Conservation (phyloP, 2,329 filamentous ascomycete species). For the Colletotrichum tamarilloi region DNA sequence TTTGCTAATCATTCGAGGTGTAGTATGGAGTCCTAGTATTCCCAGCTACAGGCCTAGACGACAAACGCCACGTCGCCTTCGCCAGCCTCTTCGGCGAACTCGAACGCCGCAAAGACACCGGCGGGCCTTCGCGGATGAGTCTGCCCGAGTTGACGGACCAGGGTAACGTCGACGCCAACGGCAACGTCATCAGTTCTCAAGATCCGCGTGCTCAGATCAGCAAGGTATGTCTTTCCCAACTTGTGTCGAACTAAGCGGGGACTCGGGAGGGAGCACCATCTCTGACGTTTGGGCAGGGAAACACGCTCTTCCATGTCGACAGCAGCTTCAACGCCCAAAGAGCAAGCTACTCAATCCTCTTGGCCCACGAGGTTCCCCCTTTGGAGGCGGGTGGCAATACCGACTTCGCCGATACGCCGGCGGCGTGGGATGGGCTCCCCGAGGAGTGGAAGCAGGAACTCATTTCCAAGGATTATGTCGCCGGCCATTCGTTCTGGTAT, state of each 20-base stretch:
- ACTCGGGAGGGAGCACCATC: not conserved
- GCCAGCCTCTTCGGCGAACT: conserved; percentile 63
- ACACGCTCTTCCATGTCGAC: conserved; percentile 65
- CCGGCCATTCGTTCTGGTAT: conserved; percentile 63
- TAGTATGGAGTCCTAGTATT: conserved; percentile 66
- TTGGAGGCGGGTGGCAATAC: conserved; percentile 59
- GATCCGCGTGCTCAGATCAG: conserved; percentile 54
- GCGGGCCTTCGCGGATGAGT: conserved; percentile 13
- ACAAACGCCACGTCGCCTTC: conserved; percentile 63
- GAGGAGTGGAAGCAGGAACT: conserved; percentile 47
- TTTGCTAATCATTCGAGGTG: not conserved
- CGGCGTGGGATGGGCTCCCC: conserved; percentile 60
- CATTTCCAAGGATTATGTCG: conserved; percentile 54
- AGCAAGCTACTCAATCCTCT: conserved; percentile 62
- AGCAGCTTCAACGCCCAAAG: conserved; percentile 66
- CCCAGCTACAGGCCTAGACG: conserved; percentile 60
- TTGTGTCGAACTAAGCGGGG: no score
- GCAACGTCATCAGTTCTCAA: conserved; percentile 36
- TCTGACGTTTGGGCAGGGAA: conserved; percentile 46
- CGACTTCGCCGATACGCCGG: conserved; percentile 63
- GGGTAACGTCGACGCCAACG: conserved; percentile 62
- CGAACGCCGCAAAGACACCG: conserved; percentile 19
- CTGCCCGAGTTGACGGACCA: conserved; percentile 65
- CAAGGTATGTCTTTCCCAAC: conserved; percentile 42
- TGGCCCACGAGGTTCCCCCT: conserved; percentile 61